phyloP scores from a whole-genome alignment of 495 filamentous ascomycete genomes.

The Penicillium pancosmium region DNA sequence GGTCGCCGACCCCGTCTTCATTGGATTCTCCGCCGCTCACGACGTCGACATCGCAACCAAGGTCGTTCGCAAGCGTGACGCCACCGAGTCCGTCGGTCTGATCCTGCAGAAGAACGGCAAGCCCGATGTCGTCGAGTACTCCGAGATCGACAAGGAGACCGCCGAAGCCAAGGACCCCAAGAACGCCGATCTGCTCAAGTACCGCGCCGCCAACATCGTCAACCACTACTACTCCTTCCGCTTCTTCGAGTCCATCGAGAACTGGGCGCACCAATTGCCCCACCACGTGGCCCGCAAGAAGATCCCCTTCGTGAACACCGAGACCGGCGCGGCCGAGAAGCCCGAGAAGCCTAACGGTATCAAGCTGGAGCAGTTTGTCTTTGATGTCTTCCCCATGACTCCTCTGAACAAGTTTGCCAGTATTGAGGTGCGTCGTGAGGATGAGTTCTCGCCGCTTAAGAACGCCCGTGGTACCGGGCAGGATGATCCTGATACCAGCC shows the following conservation, averaged over 20 bases:
- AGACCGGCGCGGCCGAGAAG: constrained; percentile 78
- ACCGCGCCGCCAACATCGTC: constrained; percentile 98
- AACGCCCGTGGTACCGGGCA: constrained; percentile 89
- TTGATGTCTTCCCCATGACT: constrained; percentile 94
- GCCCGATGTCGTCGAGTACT: constrained; percentile 98
- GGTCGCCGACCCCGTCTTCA: constrained; percentile 94
- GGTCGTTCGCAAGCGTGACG: constrained; percentile 96
- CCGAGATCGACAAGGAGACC: constrained; percentile 86
- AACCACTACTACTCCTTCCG: constrained; percentile 99
- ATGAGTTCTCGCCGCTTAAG: constrained; percentile 98
- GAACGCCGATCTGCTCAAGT: constrained; percentile 82
- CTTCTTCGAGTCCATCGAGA: constrained; percentile 88
- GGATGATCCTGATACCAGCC: constrained; percentile 93
- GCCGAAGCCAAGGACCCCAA: constrained; percentile 88
- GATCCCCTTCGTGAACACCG: constrained; percentile 82
- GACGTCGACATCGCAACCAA: constrained; percentile 97
- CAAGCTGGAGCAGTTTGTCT: constrained; percentile 99
- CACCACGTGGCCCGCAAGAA: constrained; percentile 98
- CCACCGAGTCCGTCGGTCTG: constrained; percentile 93
- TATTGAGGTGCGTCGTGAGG: constrained; percentile 94
- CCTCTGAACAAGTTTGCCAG: constrained; percentile 87
- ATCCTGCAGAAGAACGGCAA: constrained; percentile 94
- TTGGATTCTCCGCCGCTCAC: constrained; percentile 88
- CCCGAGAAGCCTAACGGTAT: constrained; percentile 94
- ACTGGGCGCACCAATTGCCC: constrained; percentile 81